phyloP scores from a whole-genome alignment of 225 moss, liverwort and hornwort species.

The Polytrichum formosum region DNA sequence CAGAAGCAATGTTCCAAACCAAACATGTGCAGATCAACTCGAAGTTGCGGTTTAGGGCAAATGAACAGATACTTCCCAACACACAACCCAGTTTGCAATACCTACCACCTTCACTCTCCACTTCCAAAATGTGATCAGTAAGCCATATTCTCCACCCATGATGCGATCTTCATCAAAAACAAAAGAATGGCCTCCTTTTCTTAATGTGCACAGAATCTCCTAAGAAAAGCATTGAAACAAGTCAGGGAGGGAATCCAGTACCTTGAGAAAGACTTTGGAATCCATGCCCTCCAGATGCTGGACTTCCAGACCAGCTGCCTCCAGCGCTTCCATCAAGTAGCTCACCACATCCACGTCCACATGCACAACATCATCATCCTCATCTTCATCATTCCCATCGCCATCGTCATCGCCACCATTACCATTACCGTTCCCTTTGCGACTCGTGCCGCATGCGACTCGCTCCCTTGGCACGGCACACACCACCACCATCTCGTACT shows the following conservation, averaged over 20 bases:
- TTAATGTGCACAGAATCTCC: background rate
- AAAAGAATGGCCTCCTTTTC: background rate
- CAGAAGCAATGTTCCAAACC: too few species aligned
- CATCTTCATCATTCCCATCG: background rate
- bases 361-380: slow-evolving; percentile 3
- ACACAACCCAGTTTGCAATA: too few species aligned
- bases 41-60: too few species aligned
- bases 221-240: too few species aligned
- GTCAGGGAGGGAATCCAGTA: background rate
- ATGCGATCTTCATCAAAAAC: too few species aligned
- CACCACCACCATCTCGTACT: slow-evolving; percentile 38
- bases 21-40: too few species aligned
- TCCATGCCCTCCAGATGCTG: slow-evolving; percentile 37
- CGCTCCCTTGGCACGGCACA: slow-evolving; percentile 15
- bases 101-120: too few species aligned
- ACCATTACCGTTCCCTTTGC: background rate
- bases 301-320: slow-evolving; percentile 37
- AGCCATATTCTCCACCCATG: background rate
- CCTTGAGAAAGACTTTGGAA: slow-evolving; percentile 47
- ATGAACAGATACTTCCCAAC: too few species aligned
- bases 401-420: background rate
- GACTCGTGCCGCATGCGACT: background rate
- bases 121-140: too few species aligned
- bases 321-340: slow-evolving; percentile 30
- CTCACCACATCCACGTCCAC: slow-evolving; percentile 22